Base-by-base conservation (phyloP, 2,329 filamentous ascomycete genomes). In the Colletotrichum sp. region DNA sequence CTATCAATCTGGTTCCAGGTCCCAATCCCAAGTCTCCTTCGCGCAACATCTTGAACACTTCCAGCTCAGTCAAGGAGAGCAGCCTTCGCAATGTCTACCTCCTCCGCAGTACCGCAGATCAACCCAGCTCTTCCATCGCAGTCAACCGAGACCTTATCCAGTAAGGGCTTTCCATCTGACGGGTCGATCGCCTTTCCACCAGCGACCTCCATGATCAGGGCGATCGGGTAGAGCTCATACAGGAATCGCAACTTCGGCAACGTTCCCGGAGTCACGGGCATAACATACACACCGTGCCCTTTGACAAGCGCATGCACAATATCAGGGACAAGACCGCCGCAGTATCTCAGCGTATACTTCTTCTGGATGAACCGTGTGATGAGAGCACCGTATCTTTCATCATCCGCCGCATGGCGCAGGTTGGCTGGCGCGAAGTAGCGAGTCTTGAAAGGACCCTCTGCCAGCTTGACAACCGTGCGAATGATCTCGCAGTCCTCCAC, bases 371-470 rank as follows among this genome's bases (percentile, higher is more conserved):
- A 92, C 7, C 84, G 81, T 28, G 83, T 82, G 6, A 93, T 83
- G 0, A 93, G 85, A 0, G 67, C 73, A 81, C 87, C 85, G 81
- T 93, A 93, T 32, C 78, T 78, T 8, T 82, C 79, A 60, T 89
- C 84, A 22, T 92, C 88, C 1, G 88, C 87, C 0, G 91, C 91
- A 1, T 89, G 86, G 12, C 92, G 89, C 70, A 93, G 82, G 78
- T 93, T 93, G 6, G 91, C 91, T 0, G 92, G 92, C 0, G 92
- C 90, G 78, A 93, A 93, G 80, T 92, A 93, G 1, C 88, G 85
- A 30, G 90, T 89, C 78, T 86, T 87, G 78, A 85, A 85, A 0
- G 86, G 85, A 4, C 84, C 78, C 1, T 77, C 52, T 1, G 82
- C 77, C 5, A 91, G 83, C 9, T 79, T 81, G 8, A 92, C 84